These are phyloP conservation scores for Cryptococcus sp. DNA, from an alignment of 1,284 basidiomycete species.

Conservation along the genomic window DNA sequence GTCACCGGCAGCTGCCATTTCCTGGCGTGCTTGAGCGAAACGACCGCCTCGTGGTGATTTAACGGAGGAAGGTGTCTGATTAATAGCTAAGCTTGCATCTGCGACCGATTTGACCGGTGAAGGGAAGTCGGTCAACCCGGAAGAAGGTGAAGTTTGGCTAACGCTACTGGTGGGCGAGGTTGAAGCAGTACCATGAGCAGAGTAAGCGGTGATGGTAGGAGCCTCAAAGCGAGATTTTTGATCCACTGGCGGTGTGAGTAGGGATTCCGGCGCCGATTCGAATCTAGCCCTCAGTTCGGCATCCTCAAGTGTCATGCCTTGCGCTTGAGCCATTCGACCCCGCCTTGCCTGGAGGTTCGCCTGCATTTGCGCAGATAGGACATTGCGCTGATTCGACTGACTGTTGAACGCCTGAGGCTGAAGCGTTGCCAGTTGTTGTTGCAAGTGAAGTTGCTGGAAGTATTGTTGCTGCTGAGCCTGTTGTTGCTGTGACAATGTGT, in stretches of 20 bases:
- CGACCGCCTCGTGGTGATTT: slow-evolving; percentile 25
- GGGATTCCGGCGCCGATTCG: slow-evolving; percentile 23
- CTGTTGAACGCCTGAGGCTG: slow-evolving; percentile 8
- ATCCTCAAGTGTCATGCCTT: slow-evolving; percentile 22
- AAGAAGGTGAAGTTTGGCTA: slow-evolving; percentile 14
- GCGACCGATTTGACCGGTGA: slow-evolving; percentile 18
- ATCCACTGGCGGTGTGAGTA: neutral
- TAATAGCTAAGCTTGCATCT: neutral
- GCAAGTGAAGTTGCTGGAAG: slow-evolving; percentile 19
- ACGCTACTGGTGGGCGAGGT: slow-evolving; percentile 7
- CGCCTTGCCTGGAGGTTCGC: slow-evolving; percentile 23
- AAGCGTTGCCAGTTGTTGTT: slow-evolving; percentile 21
- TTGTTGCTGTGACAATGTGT: slow-evolving; percentile 12
- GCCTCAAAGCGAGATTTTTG: slow-evolving; percentile 11
- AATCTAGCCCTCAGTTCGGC: slow-evolving; percentile 32
- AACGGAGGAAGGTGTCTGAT: neutral
- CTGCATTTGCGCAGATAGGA: slow-evolving; percentile 33
- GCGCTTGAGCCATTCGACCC: slow-evolving; percentile 12
- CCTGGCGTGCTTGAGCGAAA: slow-evolving; percentile 39
- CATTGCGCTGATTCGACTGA: slow-evolving; percentile 17
- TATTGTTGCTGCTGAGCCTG: slow-evolving; percentile 17
- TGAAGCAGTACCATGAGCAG: slow-evolving; percentile 9
- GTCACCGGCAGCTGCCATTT: slow-evolving; percentile 16
- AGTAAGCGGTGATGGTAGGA: neutral
- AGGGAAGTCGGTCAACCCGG: slow-evolving; percentile 14